Conservation (phyloP, 441 rosid genomes). For the Croton laevigatus region DNA sequence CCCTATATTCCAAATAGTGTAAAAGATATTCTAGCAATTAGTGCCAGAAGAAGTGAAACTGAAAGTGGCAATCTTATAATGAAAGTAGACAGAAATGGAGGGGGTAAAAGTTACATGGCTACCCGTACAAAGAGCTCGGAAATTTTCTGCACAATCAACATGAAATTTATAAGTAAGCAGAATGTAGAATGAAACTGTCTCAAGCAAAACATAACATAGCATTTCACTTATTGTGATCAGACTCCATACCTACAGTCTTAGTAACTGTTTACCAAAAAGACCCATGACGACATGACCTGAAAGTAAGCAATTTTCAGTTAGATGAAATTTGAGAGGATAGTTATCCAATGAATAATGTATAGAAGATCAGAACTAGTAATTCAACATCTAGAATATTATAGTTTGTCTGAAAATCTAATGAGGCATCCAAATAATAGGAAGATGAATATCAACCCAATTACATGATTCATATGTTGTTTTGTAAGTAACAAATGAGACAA, state of each 20-base stretch:
- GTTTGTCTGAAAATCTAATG: neutral
- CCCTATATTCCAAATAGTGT: neutral
- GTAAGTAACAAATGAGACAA: neutral
- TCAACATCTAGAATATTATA: neutral
- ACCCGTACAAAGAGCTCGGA: constrained; percentile 96
- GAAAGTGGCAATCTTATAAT: neutral
- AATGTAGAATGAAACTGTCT: constrained; percentile 9
- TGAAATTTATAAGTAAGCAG: constrained; percentile 16
- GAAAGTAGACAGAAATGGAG: constrained; percentile 9
- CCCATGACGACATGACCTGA: constrained; percentile 79
- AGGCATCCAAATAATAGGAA: neutral
- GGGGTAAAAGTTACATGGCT: constrained; percentile 59
- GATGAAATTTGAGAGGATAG: neutral
- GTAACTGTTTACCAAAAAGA: constrained; percentile 68
- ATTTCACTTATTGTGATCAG: neutral
- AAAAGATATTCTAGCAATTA: neutral
- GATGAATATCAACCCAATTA: neutral
- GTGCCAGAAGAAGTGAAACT: neutral
- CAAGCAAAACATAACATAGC: constrained; percentile 7
- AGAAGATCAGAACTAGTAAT: neutral
- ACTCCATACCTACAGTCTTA: constrained; percentile 49
- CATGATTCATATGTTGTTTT: neutral
- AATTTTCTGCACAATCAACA: constrained; percentile 64
- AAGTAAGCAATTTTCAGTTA: constrained; percentile 11
- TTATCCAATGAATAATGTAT: neutral